Evolutionary conservation across 805 yeast genomes (phyloP).

Genomic region (Lachancea mirantina): DNA sequence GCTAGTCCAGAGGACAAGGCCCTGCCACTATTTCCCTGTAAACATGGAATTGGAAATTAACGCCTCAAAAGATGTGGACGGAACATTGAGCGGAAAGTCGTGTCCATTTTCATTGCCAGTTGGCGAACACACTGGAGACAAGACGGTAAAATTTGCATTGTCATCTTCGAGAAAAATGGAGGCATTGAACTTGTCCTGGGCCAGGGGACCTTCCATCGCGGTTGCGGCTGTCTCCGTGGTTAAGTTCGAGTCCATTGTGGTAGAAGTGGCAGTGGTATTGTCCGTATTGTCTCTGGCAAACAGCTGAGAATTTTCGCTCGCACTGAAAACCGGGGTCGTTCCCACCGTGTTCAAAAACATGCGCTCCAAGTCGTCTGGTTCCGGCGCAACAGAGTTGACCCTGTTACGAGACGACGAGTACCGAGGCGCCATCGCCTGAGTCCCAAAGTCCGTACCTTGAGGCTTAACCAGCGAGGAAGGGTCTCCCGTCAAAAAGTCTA

Average conservation of each 20-base stretch:
- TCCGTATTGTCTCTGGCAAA: slow-evolving; percentile 7
- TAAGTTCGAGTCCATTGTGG: not conserved
- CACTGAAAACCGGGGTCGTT: not conserved
- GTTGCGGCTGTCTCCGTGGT: not conserved
- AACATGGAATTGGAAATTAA: too few relatives aligned
- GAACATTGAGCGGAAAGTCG: slow-evolving; percentile 1
- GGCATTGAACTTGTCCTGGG: too few relatives aligned
- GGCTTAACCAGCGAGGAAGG: too few relatives aligned
- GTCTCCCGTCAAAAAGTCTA: too few relatives aligned
- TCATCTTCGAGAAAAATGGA: slow-evolving; percentile 1
- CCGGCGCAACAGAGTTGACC: slow-evolving; percentile 7
- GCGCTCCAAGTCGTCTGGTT: slow-evolving; percentile 7
- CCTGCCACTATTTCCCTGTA: too few relatives aligned
- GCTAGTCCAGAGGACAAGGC: too few relatives aligned
- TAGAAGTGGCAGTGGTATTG: slow-evolving; percentile 5
- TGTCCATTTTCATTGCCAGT: slow-evolving; percentile 4
- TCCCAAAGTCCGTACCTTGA: too few relatives aligned
- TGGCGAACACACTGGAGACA: slow-evolving; percentile 7
- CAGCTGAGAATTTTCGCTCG: not conserved
- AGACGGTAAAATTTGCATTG: slow-evolving; percentile 1
- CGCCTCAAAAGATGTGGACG: slow-evolving; percentile 5
- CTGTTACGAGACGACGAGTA: too few relatives aligned
- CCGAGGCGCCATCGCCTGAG: too few relatives aligned
- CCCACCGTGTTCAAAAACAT: too few relatives aligned
- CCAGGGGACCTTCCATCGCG: not conserved